Evolutionary conservation across 1,284 basidiomycete species (phyloP), one percentile per base, ranked within the genome.

Genomic region (Apiotrichum gamsii): DNA sequence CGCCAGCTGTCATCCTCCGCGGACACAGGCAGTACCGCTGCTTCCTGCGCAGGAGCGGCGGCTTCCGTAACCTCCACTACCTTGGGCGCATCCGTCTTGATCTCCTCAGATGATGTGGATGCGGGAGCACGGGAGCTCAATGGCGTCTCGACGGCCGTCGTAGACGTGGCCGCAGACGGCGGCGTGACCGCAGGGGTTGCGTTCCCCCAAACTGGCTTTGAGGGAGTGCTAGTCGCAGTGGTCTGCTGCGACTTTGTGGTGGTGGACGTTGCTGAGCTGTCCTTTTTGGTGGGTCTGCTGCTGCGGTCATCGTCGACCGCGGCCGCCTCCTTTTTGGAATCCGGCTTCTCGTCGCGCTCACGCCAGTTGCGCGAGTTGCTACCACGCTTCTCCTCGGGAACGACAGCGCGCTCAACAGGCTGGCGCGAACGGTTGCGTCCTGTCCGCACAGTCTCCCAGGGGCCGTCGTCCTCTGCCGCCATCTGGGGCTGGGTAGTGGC

Each of bases 291-390:
- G 9, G 37, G n/a, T 10, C n/a, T 10, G 18, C 39, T 33, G 28
- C 36, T 45, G 25, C 42, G 20, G n/a, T 49, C 37, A 9, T 47
- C 32, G 32, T 56, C 46, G 8, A 45, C 47, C 15, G 45, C 36
- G 23, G 36, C 40, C 15, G 36, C 34, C 21, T 44, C 30, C 24
- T 45, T 28, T 8, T 42, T 46, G 29, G 52, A 33, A 35, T 47
- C 35, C 5, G 43, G 25, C 39, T 52, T 46, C 19, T 51, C 49
- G 2, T 48, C 49, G 16, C 54, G 47, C 19, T 56, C 54, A 39
- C 54, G 47, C 52, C 52, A 54, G 43, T 54, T 54, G 28, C 52
- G 52, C 39, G 64, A 66, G 49, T 57, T 63, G 43, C 63, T 65
- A 14, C 61, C 60, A 3, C 50, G 48, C 46, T 60, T 59, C 41